phyloP scores from a whole-genome alignment of 2,329 filamentous ascomycete genomes.

The Ophiocordyceps unilateralis region DNA sequence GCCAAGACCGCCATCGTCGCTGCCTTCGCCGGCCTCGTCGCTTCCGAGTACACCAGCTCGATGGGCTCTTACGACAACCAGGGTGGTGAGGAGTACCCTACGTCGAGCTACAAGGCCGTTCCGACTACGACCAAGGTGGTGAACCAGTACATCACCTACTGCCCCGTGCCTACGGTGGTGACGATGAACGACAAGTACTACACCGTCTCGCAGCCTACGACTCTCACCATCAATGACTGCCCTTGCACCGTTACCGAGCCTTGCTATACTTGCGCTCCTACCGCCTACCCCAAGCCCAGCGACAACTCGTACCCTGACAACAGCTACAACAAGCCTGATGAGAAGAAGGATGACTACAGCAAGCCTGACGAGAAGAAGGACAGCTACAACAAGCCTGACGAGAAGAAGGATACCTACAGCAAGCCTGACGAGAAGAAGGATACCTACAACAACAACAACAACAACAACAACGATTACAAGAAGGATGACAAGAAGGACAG shows the following conservation, averaged over 20 bases:
- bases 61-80: neutral
- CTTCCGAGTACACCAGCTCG: constrained; percentile 4
- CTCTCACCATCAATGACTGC: constrained; percentile 37
- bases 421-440: neutral
- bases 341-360: neutral
- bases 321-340: neutral
- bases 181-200: constrained; percentile 32
- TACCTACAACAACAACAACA: neutral
- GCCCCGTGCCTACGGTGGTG: constrained; percentile 30
- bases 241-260: constrained; percentile 25
- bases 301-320: neutral
- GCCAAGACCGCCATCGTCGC: constrained; percentile 11
- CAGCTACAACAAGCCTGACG: neutral
- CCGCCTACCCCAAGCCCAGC: neutral
- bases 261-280: constrained; percentile 2
- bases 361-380: neutral
- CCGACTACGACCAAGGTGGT: constrained; percentile 18
- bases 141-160: constrained; percentile 20
- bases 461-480: too few species aligned
- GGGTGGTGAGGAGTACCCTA: neutral
- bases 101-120: constrained; percentile 2
- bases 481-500: neutral
- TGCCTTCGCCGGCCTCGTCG: constrained; percentile 7
- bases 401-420: neutral
- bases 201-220: constrained; percentile 34